These are phyloP conservation scores for Zygnema cylindricum DNA, from an alignment of 139 green algal genomes.

Conservation along the genomic window DNA sequence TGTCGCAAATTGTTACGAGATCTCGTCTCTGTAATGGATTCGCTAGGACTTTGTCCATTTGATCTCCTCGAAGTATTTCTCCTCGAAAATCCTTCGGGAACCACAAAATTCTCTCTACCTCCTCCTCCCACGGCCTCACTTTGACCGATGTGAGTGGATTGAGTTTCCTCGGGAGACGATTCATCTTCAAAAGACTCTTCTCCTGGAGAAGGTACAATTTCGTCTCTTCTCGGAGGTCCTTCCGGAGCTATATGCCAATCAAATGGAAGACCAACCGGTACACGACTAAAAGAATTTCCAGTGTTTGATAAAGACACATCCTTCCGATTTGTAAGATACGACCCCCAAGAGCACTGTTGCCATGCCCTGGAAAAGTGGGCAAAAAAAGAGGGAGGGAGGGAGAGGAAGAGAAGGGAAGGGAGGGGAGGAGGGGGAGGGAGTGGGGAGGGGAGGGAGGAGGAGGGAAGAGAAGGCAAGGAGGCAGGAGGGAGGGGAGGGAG, in stretches of 20 bases:
- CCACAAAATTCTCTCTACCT: not conserved
- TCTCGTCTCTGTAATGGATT: not conserved
- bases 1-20: too few species aligned
- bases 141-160: not conserved
- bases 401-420: conserved; percentile 14
- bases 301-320: not conserved
- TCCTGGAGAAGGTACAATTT: not conserved
- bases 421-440: not conserved
- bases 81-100: not conserved
- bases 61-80: not conserved
- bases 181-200: not conserved
- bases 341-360: conserved; percentile 26
- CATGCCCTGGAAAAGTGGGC: not conserved
- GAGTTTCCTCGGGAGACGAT: not conserved
- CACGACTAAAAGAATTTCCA: not conserved
- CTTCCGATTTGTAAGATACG: conserved; percentile 5
- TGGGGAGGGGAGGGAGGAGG: not conserved
- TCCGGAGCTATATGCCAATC: conserved; percentile 26
- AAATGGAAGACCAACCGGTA: not conserved
- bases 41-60: not conserved
- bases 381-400: not conserved
- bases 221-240: not conserved
- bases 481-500: not conserved
- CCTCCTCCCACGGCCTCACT: not conserved
- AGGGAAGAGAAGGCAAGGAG: not conserved